These are phyloP conservation scores for Marchantia polymorpha DNA, from an alignment of 225 moss, liverwort and hornwort genomes.

Conservation along the genomic window DNA sequence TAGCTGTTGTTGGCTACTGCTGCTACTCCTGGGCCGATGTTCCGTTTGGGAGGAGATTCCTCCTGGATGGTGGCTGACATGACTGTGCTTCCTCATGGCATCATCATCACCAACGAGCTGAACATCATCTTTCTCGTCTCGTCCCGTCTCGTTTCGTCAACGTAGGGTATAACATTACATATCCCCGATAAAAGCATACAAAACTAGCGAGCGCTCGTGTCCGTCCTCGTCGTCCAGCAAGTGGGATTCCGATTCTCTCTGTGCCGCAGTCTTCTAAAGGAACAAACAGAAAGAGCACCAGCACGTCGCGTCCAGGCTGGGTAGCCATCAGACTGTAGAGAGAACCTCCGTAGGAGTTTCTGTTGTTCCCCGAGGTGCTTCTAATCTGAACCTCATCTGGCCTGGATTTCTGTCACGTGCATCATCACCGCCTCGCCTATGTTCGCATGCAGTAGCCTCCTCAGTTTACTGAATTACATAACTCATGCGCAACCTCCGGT, in stretches of 20 bases:
- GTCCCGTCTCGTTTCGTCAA: not conserved
- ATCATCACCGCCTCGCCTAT: not conserved
- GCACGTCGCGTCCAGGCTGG: not conserved
- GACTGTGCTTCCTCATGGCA: not conserved
- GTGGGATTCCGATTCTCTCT: not conserved
- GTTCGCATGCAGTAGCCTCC: not conserved
- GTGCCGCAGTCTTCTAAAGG: not conserved
- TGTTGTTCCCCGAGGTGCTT: not conserved
- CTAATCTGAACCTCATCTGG: not conserved
- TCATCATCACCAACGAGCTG: not conserved
- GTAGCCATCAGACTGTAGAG: not conserved
- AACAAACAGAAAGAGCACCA: not conserved
- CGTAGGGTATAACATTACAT: not conserved
- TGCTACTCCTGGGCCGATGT: not conserved
- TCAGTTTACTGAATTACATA: not conserved
- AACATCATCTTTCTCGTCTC: not conserved
- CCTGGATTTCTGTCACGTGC: not conserved
- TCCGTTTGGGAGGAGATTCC: not conserved
- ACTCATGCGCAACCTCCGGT: not conserved
- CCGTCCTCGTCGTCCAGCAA: not conserved
- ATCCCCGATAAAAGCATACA: not conserved
- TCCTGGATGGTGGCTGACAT: not conserved
- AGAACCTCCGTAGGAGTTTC: too few species aligned
- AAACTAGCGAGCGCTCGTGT: not conserved
- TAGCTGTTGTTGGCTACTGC: not conserved